phyloP scores from a whole-genome alignment of 2,329 filamentous ascomycete species.

The Ceratocystis variospora region DNA sequence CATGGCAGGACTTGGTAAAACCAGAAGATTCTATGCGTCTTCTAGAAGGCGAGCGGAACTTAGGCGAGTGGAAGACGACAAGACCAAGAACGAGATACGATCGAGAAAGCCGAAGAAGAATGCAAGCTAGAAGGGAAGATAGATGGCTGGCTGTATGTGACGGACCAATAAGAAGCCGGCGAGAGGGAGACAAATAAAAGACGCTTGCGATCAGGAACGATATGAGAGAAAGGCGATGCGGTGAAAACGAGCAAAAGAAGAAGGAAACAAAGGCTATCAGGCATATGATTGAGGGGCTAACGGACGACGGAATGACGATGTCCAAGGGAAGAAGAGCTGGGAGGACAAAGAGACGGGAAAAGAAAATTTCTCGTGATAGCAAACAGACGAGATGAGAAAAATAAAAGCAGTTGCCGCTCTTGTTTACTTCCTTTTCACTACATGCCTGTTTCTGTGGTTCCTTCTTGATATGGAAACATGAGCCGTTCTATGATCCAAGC shows the following conservation, averaged over 20 bases:
- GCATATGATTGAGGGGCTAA: too few species aligned
- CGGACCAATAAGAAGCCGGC: too few species aligned
- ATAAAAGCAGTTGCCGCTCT: background rate
- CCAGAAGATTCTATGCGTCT: background rate
- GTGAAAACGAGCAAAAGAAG: background rate
- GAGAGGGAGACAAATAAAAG: too few species aligned
- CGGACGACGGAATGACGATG: background rate
- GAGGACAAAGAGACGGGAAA: constrained; percentile 21
- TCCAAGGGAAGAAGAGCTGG: background rate
- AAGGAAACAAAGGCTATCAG: background rate
- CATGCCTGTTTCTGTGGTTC: background rate
- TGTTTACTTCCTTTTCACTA: background rate
- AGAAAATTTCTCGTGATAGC: background rate
- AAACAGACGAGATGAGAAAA: background rate
- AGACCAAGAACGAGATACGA: too few species aligned
- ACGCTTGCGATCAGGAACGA: too few species aligned
- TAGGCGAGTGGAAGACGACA: background rate
- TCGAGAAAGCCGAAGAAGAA: too few species aligned
- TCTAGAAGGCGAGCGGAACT: background rate
- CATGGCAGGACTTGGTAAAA: constrained; percentile 33
- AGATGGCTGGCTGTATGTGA: too few species aligned
- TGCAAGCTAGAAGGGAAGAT: too few species aligned
- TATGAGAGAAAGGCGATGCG: background rate
- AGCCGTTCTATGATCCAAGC: background rate
- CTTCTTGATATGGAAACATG: background rate